Base-by-base conservation (phyloP, 768 basidiomycete genomes). In the Mycena epipterygia region DNA sequence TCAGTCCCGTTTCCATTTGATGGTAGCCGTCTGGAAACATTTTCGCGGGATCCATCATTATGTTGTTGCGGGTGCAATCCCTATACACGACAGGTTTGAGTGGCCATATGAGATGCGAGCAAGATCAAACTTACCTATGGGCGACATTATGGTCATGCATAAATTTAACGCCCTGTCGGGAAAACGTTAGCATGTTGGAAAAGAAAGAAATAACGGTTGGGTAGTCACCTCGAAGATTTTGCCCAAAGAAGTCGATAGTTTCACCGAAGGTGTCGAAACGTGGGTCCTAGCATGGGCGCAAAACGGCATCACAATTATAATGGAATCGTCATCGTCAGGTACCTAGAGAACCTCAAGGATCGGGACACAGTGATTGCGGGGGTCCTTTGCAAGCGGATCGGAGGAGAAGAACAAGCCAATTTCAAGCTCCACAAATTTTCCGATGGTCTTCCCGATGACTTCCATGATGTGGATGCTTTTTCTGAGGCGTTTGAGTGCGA, bases 221-320 rank as follows among this genome's bases (percentile, higher is more conserved):
- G 29, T 19, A 25, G 13, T 42, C 35, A 78, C 80, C 74, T 79
- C 79, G 19, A 82, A 77, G 5, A 78, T 52, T 51, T n/a, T 82
- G 80, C 0, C 69, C 67, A 51, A 83, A 74, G 23, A 79, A 82
- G 19, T 80, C 78, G 5, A 83, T 66, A 1, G 32, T 77, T 49
- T 83, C 82, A 8, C 80, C 81, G 5, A 81, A 29, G 1, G 76
- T 79, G 30, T 78, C 76, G 55, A 83, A 82, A 0, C 39, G 60
- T 12, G 77, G 78, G 1, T 30, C 32, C 14, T 41, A 3, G 35
- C 73, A 80, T 0, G 21, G n/a, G 23, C 71, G 63, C 27, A 68
- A 32, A 66, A 13, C 0, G 58, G 58, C 58, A 59, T 46, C 17
- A 59, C 42, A 12, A 59, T 2, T 21, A 59, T 46, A 21, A 21